Evolutionary conservation across 2,329 filamentous ascomycete genomes (phyloP), one percentile per base, ranked within the genome.

Genomic region (Ceratocystis ficicola): DNA sequence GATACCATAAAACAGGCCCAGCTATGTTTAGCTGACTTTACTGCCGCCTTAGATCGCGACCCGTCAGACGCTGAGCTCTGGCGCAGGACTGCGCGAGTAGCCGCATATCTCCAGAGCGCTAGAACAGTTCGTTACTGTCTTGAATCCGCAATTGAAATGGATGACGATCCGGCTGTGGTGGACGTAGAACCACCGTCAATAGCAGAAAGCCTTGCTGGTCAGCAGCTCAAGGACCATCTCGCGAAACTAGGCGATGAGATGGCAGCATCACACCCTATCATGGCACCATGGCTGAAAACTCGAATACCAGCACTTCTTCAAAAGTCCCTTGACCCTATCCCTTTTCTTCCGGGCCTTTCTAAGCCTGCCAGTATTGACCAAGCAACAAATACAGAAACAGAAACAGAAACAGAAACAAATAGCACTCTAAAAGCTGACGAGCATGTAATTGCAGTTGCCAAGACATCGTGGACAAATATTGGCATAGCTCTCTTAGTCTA

Each of bases 51-150:
- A 5, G 84, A 85, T 68, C 82, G 84, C 63, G 85, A 87, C 68
- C 84, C 85, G 1, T 86, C 85, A 0, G 85, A 87, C 70, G 84
- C 85, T 1, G 85, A 87, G 70, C 75, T 87, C 6, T 87, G 85
- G 85, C 78, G 85, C 68, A 79, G 80, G 62, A 77, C 80, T 1
- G 82, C 83, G 0, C 80, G 84, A 2, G 79, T 86, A 57, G 83
- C 80, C 2, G 78, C 80, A 0, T 82, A 83, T 59, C 73, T 87
- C 55, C 80, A 79, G 57, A 86, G 84, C 68, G 72, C 76, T 0
- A 78, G 83, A 12, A 77, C 86, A 30, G 81, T 79, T 69, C 76
- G 85, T 44, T 87, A 83, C 71, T 86, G 84, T 67, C 75, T 87
- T 1, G 85, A 87, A 71, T 83, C 85, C 41, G 84, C 85, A 5